Base-by-base conservation (phyloP, 345 rosid species). In the Rhizophora apiculata region DNA sequence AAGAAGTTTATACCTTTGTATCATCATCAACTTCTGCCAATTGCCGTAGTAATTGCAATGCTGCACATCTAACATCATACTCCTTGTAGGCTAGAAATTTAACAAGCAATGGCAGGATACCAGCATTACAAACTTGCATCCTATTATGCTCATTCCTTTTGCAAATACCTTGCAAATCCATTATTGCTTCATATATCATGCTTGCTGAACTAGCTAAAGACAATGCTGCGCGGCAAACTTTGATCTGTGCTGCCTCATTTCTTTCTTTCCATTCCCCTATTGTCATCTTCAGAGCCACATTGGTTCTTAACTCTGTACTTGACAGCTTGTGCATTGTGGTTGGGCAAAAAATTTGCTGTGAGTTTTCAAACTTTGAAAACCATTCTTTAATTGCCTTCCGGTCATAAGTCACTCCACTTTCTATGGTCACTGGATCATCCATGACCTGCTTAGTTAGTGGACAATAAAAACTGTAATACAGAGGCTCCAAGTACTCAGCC, bases 351-450 rank as follows among this genome's bases (percentile, higher is more conserved):
- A 85, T 76, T 68, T 84, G 86, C 30, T 82, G 81, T 0, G 81
- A 59, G 68, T 80, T 67, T 58, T 64, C 67, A 24, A 70, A 87
- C 61, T 67, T 77, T 18, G 81, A 74, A 61, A 93, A 85, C 97
- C 96, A 93, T 52, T 84, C 77, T 19, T 68, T 65, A 61, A 93
- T 82, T 68, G 92, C 92, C 72, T 72, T 68, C 68, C 88, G 83
- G 63, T 93, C 98, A 73, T 78, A 93, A 18, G 98, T 93, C 46
- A 84, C 82, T 74, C 96, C 97, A 57, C 83, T 91, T 72, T 89
- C 86, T 43, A 83, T 58, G 69, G 91, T 89, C 46, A 93, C 97
- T 20, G 98, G 98, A 81, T 93, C 97, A 26, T 84, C 88, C 98
- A 93, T 93, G 60, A 91, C 57, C 59, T 86, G 82, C 82, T 84